Base-by-base conservation (phyloP, 768 basidiomycete species). In the Paxillus rubicundulus region DNA sequence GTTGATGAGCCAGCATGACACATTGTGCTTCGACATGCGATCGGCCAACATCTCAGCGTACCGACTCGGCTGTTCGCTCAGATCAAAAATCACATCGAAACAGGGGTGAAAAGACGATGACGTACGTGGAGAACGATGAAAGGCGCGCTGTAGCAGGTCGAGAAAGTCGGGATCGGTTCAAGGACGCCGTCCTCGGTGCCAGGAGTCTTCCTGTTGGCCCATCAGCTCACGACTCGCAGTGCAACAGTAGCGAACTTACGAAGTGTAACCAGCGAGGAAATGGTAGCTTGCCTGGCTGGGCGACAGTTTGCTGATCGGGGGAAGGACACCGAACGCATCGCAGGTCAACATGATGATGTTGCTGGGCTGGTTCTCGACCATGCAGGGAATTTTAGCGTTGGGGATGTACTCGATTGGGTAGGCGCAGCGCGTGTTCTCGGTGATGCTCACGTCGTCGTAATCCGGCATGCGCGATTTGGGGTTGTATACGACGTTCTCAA, bases 401-500 rank as follows among this genome's bases (percentile, higher is more conserved):
- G 90, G 86, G 60, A 99, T 98, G 77, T 77, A 92, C 68, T 99
- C 96, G 71, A 99, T 99, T 9, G 97, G 96, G 75, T 99, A 98
- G 24, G 96, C 95, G 72, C 97, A 99, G 45, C 97, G 92, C 21
- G 97, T 99, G 79, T 99, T 99, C 75, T 99, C 97, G 10, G 97
- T 99, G 73, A 98, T 98, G 70, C 86, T 79, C 61, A 93, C 79
- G 67, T 98, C 97, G 70, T 98, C 90, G 74, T 98, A 99, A 74
- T 99, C 95, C 45, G 97, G 88, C 20, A 74, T 65, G 54, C 97
- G 91, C 57, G 85, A 77, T 28, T 72, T 56, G 5, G 94, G 93
- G 74, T 87, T 89, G 80, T 96, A 98, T 56, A 98, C 96, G 59
- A 99, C 97, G 70, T 99, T 99, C 75, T 99, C 97, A 68, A 99